These are phyloP conservation scores for Pogostemon cablin DNA, from an alignment of 257 asterid species.

Conservation along the genomic window DNA sequence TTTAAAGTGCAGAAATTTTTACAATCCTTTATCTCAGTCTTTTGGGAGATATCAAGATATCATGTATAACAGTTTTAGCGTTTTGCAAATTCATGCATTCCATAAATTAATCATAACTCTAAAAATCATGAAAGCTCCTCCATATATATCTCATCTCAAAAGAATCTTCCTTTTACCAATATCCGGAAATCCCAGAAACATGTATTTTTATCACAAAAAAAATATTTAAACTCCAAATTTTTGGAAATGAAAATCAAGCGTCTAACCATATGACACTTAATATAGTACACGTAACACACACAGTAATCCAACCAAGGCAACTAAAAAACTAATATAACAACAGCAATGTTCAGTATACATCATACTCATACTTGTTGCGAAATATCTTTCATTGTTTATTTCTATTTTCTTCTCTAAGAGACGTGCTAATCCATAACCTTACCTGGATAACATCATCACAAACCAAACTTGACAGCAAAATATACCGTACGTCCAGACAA, in stretches of 20 bases:
- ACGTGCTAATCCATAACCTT: constrained; percentile 16
- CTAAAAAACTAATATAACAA: no score
- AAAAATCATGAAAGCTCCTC: background rate
- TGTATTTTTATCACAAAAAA: background rate
- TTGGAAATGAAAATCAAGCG: background rate
- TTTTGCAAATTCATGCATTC: constrained; percentile 1
- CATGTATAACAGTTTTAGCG: background rate
- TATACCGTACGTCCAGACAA: constrained; percentile 60
- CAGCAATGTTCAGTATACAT: no score
- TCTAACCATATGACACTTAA: background rate
- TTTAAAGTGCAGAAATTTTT: background rate
- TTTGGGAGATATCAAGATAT: background rate
- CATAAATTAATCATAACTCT: background rate
- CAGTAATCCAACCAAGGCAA: background rate
- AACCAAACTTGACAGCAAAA: constrained; percentile 69
- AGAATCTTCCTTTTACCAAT: background rate
- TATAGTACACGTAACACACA: background rate
- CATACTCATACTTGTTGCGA: no score
- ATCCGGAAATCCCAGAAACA: background rate
- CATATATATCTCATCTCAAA: background rate
- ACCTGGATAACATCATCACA: constrained; percentile 59
- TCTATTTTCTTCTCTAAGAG: background rate
- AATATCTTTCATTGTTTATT: no score
- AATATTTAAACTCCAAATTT: background rate
- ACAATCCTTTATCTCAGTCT: background rate